A percentile compares a stretch with the other conserved stretches of the same genome.
Evolutionary conservation across 805 yeast genomes (phyloP).

Genomic region (Yamadazyma scolyti): DNA sequence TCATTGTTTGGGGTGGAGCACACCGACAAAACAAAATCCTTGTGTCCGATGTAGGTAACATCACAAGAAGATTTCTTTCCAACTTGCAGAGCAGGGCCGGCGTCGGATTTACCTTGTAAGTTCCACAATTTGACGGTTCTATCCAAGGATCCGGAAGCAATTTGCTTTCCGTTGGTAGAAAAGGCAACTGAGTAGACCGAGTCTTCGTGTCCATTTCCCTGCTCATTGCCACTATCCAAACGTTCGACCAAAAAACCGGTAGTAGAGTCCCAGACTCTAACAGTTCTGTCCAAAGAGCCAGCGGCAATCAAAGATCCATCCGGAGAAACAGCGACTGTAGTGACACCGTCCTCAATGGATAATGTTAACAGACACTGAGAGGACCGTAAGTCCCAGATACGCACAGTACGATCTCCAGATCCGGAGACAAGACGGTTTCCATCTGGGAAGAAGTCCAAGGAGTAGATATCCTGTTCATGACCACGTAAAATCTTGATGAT

Average conservation of each 20-base stretch:
- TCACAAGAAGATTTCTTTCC: slow-evolving; percentile 61
- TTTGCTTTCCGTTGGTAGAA: slow-evolving; percentile 85
- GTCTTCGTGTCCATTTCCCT: slow-evolving; percentile 92
- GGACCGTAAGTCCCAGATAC: slow-evolving; percentile 91
- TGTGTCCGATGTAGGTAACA: slow-evolving; percentile 92
- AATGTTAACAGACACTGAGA: slow-evolving; percentile 87
- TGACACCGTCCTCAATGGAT: slow-evolving; percentile 94
- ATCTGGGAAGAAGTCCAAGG: slow-evolving; percentile 90
- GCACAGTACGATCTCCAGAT: slow-evolving; percentile 92
- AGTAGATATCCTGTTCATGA: slow-evolving; percentile 96
- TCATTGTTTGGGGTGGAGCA: slow-evolving; percentile 92
- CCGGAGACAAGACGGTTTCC: slow-evolving; percentile 94
- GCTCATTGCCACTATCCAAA: slow-evolving; percentile 82
- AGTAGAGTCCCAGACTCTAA: slow-evolving; percentile 94
- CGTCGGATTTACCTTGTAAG: slow-evolving; percentile 53
- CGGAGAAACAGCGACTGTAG: slow-evolving; percentile 96
- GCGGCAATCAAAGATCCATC: slow-evolving; percentile 94
- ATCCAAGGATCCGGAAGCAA: slow-evolving; percentile 93
- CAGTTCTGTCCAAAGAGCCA: slow-evolving; percentile 92
- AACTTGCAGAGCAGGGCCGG: slow-evolving; percentile 13
- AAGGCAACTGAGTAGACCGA: slow-evolving; percentile 94
- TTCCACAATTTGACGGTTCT: slow-evolving; percentile 96
- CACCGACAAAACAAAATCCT: slow-evolving; percentile 91
- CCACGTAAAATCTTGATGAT: slow-evolving; percentile 86
- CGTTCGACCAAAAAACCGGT: slow-evolving; percentile 91